Conservation (phyloP, 2,329 filamentous ascomycete species). For the Trichoderma cornu-damae region DNA sequence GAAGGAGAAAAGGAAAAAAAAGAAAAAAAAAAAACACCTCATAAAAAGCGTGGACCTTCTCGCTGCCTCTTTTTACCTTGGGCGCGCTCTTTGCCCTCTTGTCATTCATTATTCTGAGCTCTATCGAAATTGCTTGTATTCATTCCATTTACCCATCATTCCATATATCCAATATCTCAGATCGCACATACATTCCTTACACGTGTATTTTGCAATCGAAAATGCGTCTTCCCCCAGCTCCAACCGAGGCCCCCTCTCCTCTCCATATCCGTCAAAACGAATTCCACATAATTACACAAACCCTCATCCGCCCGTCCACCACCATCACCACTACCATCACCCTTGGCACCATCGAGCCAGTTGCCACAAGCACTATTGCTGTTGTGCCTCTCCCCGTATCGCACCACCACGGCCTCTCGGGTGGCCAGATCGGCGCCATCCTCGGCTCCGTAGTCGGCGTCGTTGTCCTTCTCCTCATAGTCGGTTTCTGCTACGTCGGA, state of each 20-base stretch:
- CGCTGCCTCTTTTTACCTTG: background rate
- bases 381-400: slow-evolving; percentile 8
- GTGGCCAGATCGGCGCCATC: slow-evolving; percentile 39
- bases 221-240: slow-evolving; percentile 10
- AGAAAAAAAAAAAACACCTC: no score
- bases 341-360: slow-evolving; percentile 21
- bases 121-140: background rate
- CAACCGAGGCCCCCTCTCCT: slow-evolving; percentile 16
- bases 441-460: slow-evolving; percentile 37
- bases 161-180: background rate
- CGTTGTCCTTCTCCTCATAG: slow-evolving; percentile 33
- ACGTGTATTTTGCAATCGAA: background rate
- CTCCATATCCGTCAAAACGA: slow-evolving; percentile 25
- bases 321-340: slow-evolving; percentile 37
- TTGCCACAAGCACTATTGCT: slow-evolving; percentile 18
- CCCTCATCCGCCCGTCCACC: slow-evolving; percentile 31
- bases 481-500: slow-evolving; percentile 29
- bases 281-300: slow-evolving; percentile 35
- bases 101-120: background rate
- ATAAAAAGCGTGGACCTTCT: background rate
- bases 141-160: background rate
- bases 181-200: background rate
- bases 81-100: background rate
- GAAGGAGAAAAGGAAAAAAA: no score
- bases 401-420: slow-evolving; percentile 27